Conservation (phyloP, 2,329 filamentous ascomycete species). For the Cryphonectria japonica region DNA sequence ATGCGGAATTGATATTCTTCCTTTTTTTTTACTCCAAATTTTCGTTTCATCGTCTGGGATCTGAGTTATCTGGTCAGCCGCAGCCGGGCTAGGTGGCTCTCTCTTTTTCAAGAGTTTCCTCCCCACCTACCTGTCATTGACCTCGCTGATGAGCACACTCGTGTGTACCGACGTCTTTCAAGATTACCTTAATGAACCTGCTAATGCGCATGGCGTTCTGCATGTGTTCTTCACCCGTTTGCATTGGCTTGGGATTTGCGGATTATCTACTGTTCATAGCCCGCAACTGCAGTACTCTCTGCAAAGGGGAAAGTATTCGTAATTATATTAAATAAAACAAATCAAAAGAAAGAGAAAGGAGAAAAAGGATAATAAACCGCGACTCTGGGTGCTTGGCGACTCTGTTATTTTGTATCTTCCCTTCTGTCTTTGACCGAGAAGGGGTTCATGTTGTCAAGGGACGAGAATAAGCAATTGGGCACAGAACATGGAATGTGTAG, state of each 20-base stretch:
- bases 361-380: background rate
- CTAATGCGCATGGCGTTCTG: constrained; percentile 1
- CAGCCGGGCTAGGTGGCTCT: background rate
- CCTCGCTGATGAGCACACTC: background rate
- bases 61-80: background rate
- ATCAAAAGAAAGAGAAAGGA: background rate
- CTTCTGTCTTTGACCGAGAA: too few relatives aligned
- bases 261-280: background rate
- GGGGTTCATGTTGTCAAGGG: too few relatives aligned
- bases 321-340: constrained; percentile 1
- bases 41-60: background rate
- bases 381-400: too few relatives aligned
- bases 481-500: background rate
- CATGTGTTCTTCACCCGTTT: background rate
- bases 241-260: background rate
- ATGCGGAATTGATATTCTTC: constrained; percentile 26
- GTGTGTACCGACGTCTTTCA: background rate
- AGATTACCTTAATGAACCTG: background rate
- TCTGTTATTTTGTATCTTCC: too few relatives aligned
- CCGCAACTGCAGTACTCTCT: background rate
- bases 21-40: background rate
- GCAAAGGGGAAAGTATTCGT: background rate
- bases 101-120: background rate
- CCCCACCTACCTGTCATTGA: background rate
- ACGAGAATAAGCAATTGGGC: background rate